Percentiles rank a stretch among this genome's conserved stretches.
These are phyloP conservation scores for Stagonosporopsis chrysanthemi DNA, from an alignment of 2,329 filamentous ascomycete species.

Conservation along the genomic window DNA sequence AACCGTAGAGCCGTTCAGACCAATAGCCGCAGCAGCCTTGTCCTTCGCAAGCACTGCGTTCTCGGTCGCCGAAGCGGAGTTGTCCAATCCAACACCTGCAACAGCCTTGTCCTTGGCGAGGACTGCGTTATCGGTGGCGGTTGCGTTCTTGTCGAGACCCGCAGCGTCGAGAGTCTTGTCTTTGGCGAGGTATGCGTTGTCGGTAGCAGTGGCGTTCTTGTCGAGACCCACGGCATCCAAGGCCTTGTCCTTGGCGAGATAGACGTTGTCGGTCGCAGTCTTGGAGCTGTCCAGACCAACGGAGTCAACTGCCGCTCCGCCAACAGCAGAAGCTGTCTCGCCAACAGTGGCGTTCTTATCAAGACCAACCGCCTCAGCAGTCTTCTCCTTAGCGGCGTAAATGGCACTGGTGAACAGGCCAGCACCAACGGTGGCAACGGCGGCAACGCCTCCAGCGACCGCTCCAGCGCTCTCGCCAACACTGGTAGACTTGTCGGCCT, in stretches of 20 bases:
- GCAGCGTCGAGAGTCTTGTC: constrained; percentile 46
- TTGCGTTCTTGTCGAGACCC: constrained; percentile 51
- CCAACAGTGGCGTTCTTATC: constrained; percentile 49
- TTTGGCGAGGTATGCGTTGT: constrained; percentile 16
- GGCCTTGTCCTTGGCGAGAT: constrained; percentile 44
- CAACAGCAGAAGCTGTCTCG: constrained; percentile 29
- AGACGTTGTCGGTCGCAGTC: constrained; percentile 47
- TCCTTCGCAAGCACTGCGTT: constrained; percentile 32
- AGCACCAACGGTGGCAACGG: constrained; percentile 52
- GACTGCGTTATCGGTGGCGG: constrained; percentile 33
- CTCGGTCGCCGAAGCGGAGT: constrained; percentile 47
- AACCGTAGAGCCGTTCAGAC: constrained; percentile 25
- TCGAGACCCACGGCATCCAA: constrained; percentile 40
- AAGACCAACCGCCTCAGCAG: constrained; percentile 50
- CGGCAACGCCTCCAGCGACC: constrained; percentile 38
- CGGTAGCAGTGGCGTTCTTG: constrained; percentile 48
- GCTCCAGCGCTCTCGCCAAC: constrained; percentile 23
- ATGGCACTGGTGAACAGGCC: constrained; percentile 48
- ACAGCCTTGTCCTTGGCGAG: constrained; percentile 39
- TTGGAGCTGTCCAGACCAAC: constrained; percentile 52
- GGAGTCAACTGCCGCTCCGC: constrained; percentile 42
- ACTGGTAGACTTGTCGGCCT: constrained; percentile 27
- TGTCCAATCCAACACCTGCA: constrained; percentile 49
- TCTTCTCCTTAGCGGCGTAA: constrained; percentile 43
- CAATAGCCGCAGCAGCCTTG: constrained; percentile 48